Evolutionary conservation across 768 basidiomycete species (phyloP).

Genomic region (Trametes punicea): DNA sequence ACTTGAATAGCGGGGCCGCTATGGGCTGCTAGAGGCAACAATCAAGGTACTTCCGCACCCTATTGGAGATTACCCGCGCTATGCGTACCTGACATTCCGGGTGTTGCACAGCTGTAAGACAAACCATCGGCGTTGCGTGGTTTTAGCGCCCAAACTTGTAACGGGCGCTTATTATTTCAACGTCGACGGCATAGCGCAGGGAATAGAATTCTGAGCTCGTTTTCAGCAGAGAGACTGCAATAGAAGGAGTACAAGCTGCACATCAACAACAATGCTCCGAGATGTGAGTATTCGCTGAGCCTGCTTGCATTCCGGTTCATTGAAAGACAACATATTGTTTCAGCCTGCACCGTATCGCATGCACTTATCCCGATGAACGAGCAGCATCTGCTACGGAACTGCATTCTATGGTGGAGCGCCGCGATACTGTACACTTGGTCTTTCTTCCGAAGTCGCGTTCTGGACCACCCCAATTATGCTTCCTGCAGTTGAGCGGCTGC

Average conservation of each 20-base stretch:
- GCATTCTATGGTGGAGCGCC: slow-evolving; percentile 1
- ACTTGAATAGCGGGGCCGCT: background rate
- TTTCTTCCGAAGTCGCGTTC: background rate
- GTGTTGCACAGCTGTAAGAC: too few relatives aligned
- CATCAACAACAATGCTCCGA: too few relatives aligned
- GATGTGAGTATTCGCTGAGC: background rate
- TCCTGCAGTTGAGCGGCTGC: background rate
- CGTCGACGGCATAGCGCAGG: too few relatives aligned
- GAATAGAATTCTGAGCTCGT: too few relatives aligned
- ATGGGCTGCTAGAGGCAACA: background rate
- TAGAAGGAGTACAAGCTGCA: too few relatives aligned
- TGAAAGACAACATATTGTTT: background rate
- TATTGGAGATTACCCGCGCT: background rate
- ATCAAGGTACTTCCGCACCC: background rate
- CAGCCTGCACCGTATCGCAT: background rate
- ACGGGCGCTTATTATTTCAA: too few relatives aligned
- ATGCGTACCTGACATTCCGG: background rate
- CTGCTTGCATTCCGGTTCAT: background rate
- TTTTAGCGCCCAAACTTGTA: too few relatives aligned
- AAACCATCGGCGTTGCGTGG: too few relatives aligned
- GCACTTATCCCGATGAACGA: background rate
- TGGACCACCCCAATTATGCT: background rate
- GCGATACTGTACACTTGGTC: background rate
- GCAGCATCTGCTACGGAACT: background rate
- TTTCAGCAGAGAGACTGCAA: too few relatives aligned